Evolutionary conservation across 345 rosid species (phyloP), one percentile per base, ranked within the genome.

Genomic region (Citrus trifoliata): DNA sequence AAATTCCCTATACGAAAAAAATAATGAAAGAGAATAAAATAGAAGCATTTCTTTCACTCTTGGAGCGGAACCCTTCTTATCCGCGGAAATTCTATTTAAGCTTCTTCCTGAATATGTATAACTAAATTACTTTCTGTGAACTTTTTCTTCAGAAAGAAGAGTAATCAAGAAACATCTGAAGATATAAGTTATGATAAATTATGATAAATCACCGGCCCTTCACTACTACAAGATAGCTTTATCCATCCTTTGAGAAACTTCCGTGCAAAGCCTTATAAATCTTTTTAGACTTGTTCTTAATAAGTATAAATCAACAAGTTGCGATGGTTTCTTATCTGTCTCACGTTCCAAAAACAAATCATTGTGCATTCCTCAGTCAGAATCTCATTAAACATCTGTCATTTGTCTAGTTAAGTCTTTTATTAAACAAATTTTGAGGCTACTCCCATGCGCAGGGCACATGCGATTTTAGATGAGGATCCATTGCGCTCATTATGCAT

Each of bases 321-420:
- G 95, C 10, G 95, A 93, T 6, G 95, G 87, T 81, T 93, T 94
- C 83, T 85, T 81, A 85, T 92, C 98, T 83, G 97, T 92, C 86
- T 94, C 94, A 55, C 98, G 91, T 86, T 86, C 93, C 86, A 96
- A 75, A 88, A 91, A 96, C 98, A 12, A n/a, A 25, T 18, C 32
- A 70, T 8, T 38, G 22, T 16, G 22, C 18, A 67, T 24, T n/a
- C 27, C 10, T 37, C 24, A 27, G 22, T 27, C 53, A 12, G 5
- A 38, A 40, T 13, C 5, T 24, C 71, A 66, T 24, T 10, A 68
- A 51, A 56, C 10, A 22, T 30, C 27, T 21, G 46, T 30, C 58
- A 56, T 24, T 56, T 33, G 16, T 56, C 28, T 7, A 71, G 62
- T 56, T 60, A 32, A 1, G 6, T 33, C 48, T 13, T 13, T 18